Conservation (phyloP, 345 rosid genomes). For the Bruguiera sexangula region DNA sequence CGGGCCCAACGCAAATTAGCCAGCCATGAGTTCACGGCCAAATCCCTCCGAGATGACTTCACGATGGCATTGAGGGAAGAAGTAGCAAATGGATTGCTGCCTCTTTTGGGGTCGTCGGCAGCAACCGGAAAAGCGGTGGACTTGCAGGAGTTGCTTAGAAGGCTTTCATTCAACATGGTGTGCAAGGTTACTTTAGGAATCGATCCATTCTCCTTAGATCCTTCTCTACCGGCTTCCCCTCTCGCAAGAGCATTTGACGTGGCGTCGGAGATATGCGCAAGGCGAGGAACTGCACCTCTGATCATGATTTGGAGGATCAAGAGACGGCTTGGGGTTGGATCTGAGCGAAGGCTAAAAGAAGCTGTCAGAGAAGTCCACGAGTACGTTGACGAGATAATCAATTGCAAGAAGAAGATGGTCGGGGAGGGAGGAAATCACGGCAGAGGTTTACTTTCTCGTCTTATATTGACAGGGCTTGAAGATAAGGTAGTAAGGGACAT, state of each 20-base stretch:
- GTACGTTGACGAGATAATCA: slow-evolving; percentile 19
- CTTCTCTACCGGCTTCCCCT: slow-evolving; percentile 18
- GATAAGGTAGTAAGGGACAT: slow-evolving; percentile 24
- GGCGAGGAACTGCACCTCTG: slow-evolving; percentile 25
- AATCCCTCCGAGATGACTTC: slow-evolving; percentile 19
- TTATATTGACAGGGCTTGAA: slow-evolving; percentile 20
- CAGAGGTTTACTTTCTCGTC: slow-evolving; percentile 28
- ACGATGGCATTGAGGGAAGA: slow-evolving; percentile 22
- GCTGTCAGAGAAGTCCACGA: slow-evolving; percentile 19
- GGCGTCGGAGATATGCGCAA: slow-evolving; percentile 25
- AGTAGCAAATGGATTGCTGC: slow-evolving; percentile 18
- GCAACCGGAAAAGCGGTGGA: slow-evolving; percentile 15
- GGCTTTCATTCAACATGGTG: slow-evolving; percentile 24
- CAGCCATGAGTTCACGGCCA: slow-evolving; percentile 30
- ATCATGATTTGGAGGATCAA: slow-evolving; percentile 27
- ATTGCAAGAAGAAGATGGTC: slow-evolving; percentile 6
- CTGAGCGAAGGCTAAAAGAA: slow-evolving; percentile 24
- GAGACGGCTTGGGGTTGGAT: slow-evolving; percentile 34
- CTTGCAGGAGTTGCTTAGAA: slow-evolving; percentile 26
- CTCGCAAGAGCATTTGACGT: slow-evolving; percentile 22
- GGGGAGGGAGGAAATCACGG: background rate
- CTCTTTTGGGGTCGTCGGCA: slow-evolving; percentile 23
- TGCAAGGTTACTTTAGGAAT: slow-evolving; percentile 24
- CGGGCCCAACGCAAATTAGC: slow-evolving; percentile 26
- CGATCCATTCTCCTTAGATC: slow-evolving; percentile 20